Conservation (phyloP, 2,329 filamentous ascomycete genomes). For the Epichloe coenophiala region DNA sequence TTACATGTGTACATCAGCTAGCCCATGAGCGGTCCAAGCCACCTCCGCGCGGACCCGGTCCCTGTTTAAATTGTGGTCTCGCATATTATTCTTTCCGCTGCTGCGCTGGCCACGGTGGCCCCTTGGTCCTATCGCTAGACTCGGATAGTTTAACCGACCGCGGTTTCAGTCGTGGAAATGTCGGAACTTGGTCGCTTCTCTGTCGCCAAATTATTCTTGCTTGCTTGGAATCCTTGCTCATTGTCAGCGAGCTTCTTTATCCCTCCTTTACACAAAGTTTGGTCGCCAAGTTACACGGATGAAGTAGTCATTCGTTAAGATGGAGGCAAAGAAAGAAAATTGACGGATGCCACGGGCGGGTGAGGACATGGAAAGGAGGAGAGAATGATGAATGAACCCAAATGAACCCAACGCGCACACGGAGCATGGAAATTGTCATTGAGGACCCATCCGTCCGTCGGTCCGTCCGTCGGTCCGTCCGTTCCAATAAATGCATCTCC, state of each 20-base stretch:
- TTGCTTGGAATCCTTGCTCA: neutral
- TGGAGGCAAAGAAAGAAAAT: no score
- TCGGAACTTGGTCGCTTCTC: neutral
- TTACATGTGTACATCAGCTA: neutral
- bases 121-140: conserved; percentile 1
- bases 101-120: neutral
- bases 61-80: neutral
- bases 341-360: no score
- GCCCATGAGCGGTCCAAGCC: neutral
- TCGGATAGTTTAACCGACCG: conserved; percentile 5
- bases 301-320: no score
- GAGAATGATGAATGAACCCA: neutral
- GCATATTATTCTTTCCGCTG: neutral
- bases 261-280: neutral
- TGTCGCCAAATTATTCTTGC: neutral
- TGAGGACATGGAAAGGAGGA: neutral
- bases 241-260: neutral
- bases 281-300: neutral
- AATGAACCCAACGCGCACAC: no score
- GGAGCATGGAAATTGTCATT: no score
- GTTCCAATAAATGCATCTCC: no score
- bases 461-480: neutral
- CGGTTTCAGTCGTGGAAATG: conserved; percentile 3
- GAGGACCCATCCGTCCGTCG: no score
- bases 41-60: neutral